These are phyloP conservation scores for Suillus brevipes DNA, from an alignment of 768 basidiomycete genomes.

Conservation along the genomic window DNA sequence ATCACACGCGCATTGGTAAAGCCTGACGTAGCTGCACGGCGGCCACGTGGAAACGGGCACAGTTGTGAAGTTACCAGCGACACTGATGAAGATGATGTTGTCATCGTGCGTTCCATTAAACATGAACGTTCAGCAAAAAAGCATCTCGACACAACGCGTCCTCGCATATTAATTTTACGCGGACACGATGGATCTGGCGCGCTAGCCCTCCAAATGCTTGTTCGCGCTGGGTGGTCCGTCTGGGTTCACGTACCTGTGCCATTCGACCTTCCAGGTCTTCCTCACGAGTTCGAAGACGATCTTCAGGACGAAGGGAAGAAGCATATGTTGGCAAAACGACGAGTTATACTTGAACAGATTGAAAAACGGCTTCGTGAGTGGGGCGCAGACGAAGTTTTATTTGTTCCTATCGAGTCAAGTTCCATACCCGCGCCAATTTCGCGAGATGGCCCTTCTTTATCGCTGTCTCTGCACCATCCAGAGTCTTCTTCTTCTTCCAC, in stretches of 20 bases:
- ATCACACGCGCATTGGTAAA: constrained; percentile 29
- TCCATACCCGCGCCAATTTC: constrained; percentile 21
- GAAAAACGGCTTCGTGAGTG: constrained; percentile 60
- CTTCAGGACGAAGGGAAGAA: constrained; percentile 32
- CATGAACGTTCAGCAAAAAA: constrained; percentile 7
- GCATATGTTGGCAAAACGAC: constrained; percentile 40
- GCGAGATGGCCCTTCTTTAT: constrained; percentile 23
- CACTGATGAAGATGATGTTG: constrained; percentile 1
- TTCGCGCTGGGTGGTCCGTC: constrained; percentile 66
- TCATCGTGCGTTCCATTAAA: not conserved
- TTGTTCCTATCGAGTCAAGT: constrained; percentile 39
- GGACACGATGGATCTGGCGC: constrained; percentile 78
- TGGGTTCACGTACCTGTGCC: constrained; percentile 61
- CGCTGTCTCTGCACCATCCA: constrained; percentile 27
- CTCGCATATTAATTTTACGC: constrained; percentile 62
- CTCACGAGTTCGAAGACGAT: constrained; percentile 39
- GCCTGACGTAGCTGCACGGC: constrained; percentile 3
- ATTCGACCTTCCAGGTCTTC: constrained; percentile 32
- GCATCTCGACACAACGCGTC: constrained; percentile 22
- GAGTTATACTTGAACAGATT: constrained; percentile 43
- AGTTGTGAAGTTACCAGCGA: constrained; percentile 27
- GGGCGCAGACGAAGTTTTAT: constrained; percentile 79
- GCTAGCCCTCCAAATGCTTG: constrained; percentile 77
- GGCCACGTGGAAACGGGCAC: not conserved
- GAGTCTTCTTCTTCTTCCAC: constrained; percentile 26